Evolutionary conservation across 2,329 filamentous ascomycete species (phyloP), one percentile per base, ranked within the genome.

Genomic region (Colletotrichum tropicicola): DNA sequence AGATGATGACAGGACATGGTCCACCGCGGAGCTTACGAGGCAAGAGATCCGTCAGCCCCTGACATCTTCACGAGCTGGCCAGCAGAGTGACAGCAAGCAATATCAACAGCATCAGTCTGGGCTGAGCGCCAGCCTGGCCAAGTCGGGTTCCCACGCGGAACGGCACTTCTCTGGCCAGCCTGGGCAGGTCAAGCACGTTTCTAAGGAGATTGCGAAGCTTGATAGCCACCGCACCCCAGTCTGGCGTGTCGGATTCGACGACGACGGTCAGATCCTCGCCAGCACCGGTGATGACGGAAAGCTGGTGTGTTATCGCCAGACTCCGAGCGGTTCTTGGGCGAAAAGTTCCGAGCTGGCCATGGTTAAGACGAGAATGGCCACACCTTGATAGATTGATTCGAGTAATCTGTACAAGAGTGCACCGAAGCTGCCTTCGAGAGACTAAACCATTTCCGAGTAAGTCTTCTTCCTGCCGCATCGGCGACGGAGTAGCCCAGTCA

Each of bases 281-380:
- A 91, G 89, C 41, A 92, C 91, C 1, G 92, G 92, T 3, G 92
- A 95, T 68, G 91, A 94, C 74, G 92, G 91, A 10, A 87, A 83
- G 73, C 72, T 91, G 63, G 77, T 89, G 70, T 87, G 88, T 66
- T 90, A 88, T 73, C 83, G 88, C 13, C 87, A 89, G 75, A 83
- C 80, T 43, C 85, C 87, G 0, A 83, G 84, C 62, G 87, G 87
- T 0, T 72, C 78, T 8, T 89, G 87, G 87, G 83, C 82, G 0
- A 87, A 87, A 75, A 89, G 86, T 71, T 85, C 85, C 0, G 86
- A 89, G 77, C 74, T 89, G 68, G 82, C 82, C 32, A 85, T 89
- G 77, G 82, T 85, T 72, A 87, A 86, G 76, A 80, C 84, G 67
- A 79, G 80, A 60, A 85, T 88, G 83, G 80, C 80, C 10, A 78